Percentiles rank a stretch among this genome's conserved stretches.
phyloP scores from a whole-genome alignment of 2,329 filamentous ascomycete genomes.

The Claviceps quebecensis region DNA sequence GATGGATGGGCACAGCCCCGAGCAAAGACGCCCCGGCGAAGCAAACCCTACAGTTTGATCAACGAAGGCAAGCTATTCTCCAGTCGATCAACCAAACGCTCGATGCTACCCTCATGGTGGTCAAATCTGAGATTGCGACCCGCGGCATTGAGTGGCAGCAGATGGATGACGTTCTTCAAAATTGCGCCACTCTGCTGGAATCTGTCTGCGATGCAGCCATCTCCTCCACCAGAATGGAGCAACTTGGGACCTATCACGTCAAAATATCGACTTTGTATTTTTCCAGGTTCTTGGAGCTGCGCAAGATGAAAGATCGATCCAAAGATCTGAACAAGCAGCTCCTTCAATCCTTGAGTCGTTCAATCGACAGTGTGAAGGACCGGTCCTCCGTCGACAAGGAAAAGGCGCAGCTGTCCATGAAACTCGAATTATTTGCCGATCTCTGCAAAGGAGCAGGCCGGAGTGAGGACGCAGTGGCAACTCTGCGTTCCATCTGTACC shows the following conservation, averaged over 20 bases:
- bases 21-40: constrained; percentile 38
- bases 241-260: constrained; percentile 36
- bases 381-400: constrained; percentile 40
- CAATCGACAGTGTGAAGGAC: constrained; percentile 46
- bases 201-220: constrained; percentile 29
- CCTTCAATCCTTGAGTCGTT: constrained; percentile 45
- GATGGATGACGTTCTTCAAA: constrained; percentile 42
- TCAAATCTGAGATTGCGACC: constrained; percentile 37
- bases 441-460: constrained; percentile 39
- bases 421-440: constrained; percentile 54
- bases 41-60: constrained; percentile 45
- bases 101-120: constrained; percentile 44
- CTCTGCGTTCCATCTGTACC: constrained; percentile 46
- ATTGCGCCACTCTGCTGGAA: constrained; percentile 40
- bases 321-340: constrained; percentile 26
- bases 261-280: constrained; percentile 63
- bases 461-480: constrained; percentile 41
- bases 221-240: constrained; percentile 16
- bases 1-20: constrained; percentile 48
- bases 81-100: constrained; percentile 41
- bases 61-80: constrained; percentile 38
- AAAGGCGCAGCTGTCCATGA: constrained; percentile 44
- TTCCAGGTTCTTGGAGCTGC: constrained; percentile 40
- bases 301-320: constrained; percentile 27
- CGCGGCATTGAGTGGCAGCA: constrained; percentile 36